Conservation (phyloP, 768 basidiomycete genomes). For the Leccinum uliginosum region DNA sequence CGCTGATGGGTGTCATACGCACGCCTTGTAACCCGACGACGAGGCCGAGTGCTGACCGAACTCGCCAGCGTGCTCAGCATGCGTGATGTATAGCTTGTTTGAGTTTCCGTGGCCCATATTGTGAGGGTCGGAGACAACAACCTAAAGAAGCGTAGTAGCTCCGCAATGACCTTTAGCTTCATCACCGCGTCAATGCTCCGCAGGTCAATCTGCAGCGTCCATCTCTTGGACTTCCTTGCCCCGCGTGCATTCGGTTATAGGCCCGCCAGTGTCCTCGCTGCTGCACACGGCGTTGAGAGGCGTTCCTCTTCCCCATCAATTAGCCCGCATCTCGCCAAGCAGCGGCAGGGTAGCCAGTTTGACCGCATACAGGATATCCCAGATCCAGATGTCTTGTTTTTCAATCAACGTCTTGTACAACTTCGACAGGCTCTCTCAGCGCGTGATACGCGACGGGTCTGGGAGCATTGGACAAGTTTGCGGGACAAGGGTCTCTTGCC, state of each 20-base stretch:
- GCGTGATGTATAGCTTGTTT: conserved; percentile 83
- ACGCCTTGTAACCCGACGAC: conserved; percentile 70
- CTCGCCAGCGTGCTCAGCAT: conserved; percentile 79
- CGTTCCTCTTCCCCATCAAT: neutral
- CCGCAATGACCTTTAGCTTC: neutral
- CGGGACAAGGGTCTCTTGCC: conserved; percentile 40
- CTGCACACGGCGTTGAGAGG: conserved; percentile 4
- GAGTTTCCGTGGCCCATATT: conserved; percentile 89
- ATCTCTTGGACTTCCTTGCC: conserved; percentile 42
- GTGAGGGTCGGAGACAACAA: neutral
- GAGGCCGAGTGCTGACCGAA: conserved; percentile 82
- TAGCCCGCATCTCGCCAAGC: conserved; percentile 3
- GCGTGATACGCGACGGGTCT: conserved; percentile 30
- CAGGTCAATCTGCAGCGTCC: conserved; percentile 19
- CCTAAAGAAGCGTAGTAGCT: neutral
- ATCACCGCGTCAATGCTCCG: conserved; percentile 21
- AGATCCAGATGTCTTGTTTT: conserved; percentile 31
- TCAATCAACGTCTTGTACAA: conserved; percentile 33
- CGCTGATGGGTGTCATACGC: conserved; percentile 23
- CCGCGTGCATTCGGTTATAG: conserved; percentile 31
- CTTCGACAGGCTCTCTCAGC: conserved; percentile 37
- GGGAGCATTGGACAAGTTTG: conserved; percentile 40
- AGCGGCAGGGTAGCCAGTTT: conserved; percentile 5
- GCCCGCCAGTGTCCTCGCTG: conserved; percentile 13
- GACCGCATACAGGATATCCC: conserved; percentile 13